Evolutionary conservation across 2,329 filamentous ascomycete genomes (phyloP), one percentile per base, ranked within the genome.

Genomic region (Metarhizium album): DNA sequence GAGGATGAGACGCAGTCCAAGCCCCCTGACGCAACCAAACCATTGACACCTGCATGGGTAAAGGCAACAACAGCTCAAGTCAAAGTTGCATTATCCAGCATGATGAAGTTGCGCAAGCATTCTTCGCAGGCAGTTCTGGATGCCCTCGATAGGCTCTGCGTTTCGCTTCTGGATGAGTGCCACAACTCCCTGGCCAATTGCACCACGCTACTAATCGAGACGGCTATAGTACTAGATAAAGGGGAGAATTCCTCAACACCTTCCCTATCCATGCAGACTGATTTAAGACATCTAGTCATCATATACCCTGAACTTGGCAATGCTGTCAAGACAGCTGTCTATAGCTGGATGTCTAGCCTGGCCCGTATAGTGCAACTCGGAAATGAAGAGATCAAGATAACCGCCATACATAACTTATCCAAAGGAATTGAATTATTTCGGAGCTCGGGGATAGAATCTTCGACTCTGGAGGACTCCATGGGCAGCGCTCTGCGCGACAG

Each of bases 351-450:
- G 23, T 80, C 81, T 2, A 84, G 87, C 40, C 76, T 98, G 18
- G 84, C 91, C 4, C 79, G 90, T 16, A 68, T 88, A 14, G 90
- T 96, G 82, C 88, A 91, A 63, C 80, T 83, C 8, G 85, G 83
- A 57, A 90, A 97, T 59, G 89, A 95, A 58, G 74, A 75, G n/a
- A 73, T 77, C 27, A 95, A 94, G 64, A 76, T 82, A 54, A 76
- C 78, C 50, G 82, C 84, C 2, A 77, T 97, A 24, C 76, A 78
- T 27, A 87, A 91, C 55, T 76, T 98, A n/a, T 79, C 84, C 14
- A 84, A 83, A 46, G 83, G 86, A 0, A 82, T 88, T 48, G 74
- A 79, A 29, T 65, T 91, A 7, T 70, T 93, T 20, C 77, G 76
- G 18, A 72, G 76, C 4, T 71, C 87, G 18, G 77, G 80, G 4